Conservation (phyloP, 2,329 filamentous ascomycete genomes). For the Beauveria pseudobassiana region DNA sequence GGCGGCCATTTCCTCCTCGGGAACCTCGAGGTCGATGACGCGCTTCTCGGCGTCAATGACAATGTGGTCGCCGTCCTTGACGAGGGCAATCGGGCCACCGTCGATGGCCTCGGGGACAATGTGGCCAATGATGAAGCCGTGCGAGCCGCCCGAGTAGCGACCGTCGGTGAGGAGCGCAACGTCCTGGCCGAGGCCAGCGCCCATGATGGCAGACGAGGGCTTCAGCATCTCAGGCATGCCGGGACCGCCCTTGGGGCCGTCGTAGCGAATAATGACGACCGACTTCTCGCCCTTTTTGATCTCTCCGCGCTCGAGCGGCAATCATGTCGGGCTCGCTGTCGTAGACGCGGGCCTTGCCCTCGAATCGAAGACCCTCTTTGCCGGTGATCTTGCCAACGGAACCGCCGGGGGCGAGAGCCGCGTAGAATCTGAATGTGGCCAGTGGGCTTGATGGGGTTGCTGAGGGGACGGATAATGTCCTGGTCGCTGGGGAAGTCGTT, state of each 20-base stretch:
- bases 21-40: conserved; percentile 59
- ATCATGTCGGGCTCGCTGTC: conserved; percentile 81
- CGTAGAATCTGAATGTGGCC: conserved; percentile 85
- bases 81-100: conserved; percentile 76
- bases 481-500: conserved; percentile 70
- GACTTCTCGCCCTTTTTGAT: conserved; percentile 84
- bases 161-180: conserved; percentile 69
- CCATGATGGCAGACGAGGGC: conserved; percentile 89
- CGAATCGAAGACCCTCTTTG: conserved; percentile 81
- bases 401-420: conserved; percentile 84
- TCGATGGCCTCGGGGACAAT: conserved; percentile 82
- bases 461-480: conserved; percentile 75
- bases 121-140: conserved; percentile 83
- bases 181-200: conserved; percentile 70
- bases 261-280: conserved; percentile 85
- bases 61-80: conserved; percentile 73
- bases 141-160: conserved; percentile 71
- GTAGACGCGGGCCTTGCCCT: conserved; percentile 74
- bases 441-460: conserved; percentile 65
- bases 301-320: conserved; percentile 60
- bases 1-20: conserved; percentile 54
- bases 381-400: conserved; percentile 95
- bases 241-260: conserved; percentile 86
- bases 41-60: conserved; percentile 74
- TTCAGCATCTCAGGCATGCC: conserved; percentile 96